Evolutionary conservation across 768 basidiomycete genomes (phyloP), one percentile per base, ranked within the genome.

Genomic region (Mycena pura): DNA sequence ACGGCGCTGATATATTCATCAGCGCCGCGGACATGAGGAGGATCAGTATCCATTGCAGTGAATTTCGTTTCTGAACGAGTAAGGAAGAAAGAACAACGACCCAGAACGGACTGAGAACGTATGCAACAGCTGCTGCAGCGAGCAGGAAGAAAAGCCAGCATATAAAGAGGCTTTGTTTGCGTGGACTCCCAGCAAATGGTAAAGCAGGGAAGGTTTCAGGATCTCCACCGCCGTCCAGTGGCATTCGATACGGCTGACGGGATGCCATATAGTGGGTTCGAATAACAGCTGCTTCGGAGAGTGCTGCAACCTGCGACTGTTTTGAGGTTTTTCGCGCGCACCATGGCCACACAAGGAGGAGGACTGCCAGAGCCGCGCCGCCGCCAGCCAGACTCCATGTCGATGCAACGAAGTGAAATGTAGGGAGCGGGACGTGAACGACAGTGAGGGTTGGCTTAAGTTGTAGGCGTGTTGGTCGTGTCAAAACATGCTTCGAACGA

Each of bases 101-200:
- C 64, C 64, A 65, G 19, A 51, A 15, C n/a, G 52, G 39, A 4
- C 56, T 38, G 41, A 65, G 43, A 22, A 39, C 22, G 19, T 62
- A 62, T 6, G 40, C 50, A 9, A 53, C 22, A 4, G 24, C 41
- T 6, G 21, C 50, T 11, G 45, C 45, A 40, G 55, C 10, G 25
- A 62, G 22, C n/a, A 62, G 34, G 27, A 62, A 21, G 6, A 58
- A 28, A 31, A 65, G 47, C 64, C 50, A 62, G 47, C 62, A 65
- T 15, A 65, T 38, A 29, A 62, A 62, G 10, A 65, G 40, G 32
- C 60, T 62, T 36, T 65, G 64, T 40, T 54, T 62, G 38, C 51
- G 38, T 17, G 64, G 51, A 28, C 49, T 50, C 14, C 28, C 8
- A 13, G 52, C 32, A 22, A 62, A 65, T 3, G 64, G 64, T 19